A percentile compares a stretch with the other conserved stretches of the same genome.
Evolutionary conservation across 352 stramenopile species (phyloP).

Genomic region (Globisporangium nagaii): DNA sequence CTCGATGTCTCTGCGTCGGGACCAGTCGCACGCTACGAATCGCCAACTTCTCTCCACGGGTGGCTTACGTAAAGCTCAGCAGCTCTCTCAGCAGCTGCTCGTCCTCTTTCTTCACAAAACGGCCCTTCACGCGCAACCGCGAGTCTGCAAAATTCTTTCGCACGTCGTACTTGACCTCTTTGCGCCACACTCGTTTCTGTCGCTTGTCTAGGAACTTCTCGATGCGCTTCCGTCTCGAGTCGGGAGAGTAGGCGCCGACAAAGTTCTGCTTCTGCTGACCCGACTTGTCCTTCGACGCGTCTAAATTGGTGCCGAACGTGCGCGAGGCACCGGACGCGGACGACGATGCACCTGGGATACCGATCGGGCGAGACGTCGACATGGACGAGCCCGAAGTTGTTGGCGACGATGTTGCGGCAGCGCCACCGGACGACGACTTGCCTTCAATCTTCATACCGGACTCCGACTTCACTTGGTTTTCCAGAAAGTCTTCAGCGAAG

Average conservation of each 20-base stretch:
- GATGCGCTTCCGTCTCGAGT: constrained; percentile 90
- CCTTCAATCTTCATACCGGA: constrained; percentile 29
- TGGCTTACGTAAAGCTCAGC: constrained; percentile 76
- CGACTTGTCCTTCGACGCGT: constrained; percentile 42
- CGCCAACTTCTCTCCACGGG: neutral
- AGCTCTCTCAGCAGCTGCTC: constrained; percentile 85
- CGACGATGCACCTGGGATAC: constrained; percentile 59
- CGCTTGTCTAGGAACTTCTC: constrained; percentile 94
- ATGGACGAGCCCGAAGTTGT: constrained; percentile 24
- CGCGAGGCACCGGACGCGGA: constrained; percentile 19
- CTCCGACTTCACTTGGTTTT: constrained; percentile 66
- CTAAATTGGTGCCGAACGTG: constrained; percentile 29
- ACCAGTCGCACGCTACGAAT: neutral
- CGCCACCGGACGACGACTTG: constrained; percentile 15
- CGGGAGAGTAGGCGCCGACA: constrained; percentile 94
- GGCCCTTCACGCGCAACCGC: constrained; percentile 93
- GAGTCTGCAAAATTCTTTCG: constrained; percentile 98
- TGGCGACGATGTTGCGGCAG: constrained; percentile 8
- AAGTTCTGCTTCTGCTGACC: constrained; percentile 70
- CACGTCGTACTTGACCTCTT: constrained; percentile 97
- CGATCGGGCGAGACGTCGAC: constrained; percentile 74
- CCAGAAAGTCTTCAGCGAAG: constrained; percentile 83
- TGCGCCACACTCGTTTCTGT: constrained; percentile 93
- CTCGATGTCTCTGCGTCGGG: neutral
- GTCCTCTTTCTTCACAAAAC: constrained; percentile 98